These are phyloP conservation scores for Hyaloscypha hepaticicola DNA, from an alignment of 495 filamentous ascomycete species.

Conservation along the genomic window DNA sequence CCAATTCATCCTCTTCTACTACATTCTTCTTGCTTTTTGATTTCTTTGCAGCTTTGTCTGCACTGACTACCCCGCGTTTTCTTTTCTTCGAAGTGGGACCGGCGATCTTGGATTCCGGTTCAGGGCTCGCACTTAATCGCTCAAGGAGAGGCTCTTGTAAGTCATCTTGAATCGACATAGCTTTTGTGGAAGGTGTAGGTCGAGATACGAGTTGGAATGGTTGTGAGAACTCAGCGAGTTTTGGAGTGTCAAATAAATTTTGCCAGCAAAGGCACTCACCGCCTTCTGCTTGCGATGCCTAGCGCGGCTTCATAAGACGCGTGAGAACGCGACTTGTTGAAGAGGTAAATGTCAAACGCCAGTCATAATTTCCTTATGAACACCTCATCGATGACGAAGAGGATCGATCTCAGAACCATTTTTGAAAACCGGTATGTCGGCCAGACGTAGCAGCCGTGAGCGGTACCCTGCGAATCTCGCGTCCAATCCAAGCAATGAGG, in stretches of 20 bases:
- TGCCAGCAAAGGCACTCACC: background rate
- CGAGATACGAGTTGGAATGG: background rate
- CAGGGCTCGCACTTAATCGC: constrained; percentile 18
- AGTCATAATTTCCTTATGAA: background rate
- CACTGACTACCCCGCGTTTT: constrained; percentile 17
- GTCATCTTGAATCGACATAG: constrained; percentile 23
- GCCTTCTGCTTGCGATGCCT: background rate
- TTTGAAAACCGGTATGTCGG: background rate
- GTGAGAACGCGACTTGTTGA: background rate
- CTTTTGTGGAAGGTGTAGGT: background rate
- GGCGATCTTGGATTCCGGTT: constrained; percentile 3
- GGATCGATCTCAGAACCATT: background rate
- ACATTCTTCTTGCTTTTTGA: constrained; percentile 57
- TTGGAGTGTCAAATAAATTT: background rate
- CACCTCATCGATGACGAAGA: background rate
- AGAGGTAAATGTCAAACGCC: background rate
- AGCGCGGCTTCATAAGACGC: background rate
- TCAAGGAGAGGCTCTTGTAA: constrained; percentile 33
- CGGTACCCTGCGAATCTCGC: constrained; percentile 2
- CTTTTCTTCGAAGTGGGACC: constrained; percentile 26
- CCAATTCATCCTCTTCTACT: constrained; percentile 57
- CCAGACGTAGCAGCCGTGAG: background rate
- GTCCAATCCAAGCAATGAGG: constrained; percentile 1
- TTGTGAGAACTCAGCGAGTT: background rate
- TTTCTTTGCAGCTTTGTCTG: constrained; percentile 30